Percentiles rank a stretch among this genome's conserved stretches.
Conservation (phyloP, 2,329 filamentous ascomycete species). For the Aspergillus aculeatus region DNA sequence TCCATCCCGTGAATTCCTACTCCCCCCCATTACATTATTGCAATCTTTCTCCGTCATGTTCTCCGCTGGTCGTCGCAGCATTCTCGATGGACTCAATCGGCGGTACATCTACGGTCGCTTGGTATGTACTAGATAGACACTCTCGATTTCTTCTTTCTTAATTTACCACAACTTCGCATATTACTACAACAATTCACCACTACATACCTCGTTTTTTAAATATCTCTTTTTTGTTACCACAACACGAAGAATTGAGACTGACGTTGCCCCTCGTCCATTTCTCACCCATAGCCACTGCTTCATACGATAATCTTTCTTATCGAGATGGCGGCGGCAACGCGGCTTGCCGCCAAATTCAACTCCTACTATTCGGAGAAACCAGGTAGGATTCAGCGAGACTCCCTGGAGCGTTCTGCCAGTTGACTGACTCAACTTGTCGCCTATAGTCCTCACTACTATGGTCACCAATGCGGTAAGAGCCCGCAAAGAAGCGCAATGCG, state of each 20-base stretch:
- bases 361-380: conserved; percentile 89
- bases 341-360: conserved; percentile 85
- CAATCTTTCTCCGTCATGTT: conserved; percentile 37
- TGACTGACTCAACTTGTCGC: conserved; percentile 19
- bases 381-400: conserved; percentile 51
- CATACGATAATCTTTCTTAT: conserved; percentile 81
- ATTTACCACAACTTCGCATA: background rate
- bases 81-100: conserved; percentile 46
- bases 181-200: background rate
- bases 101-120: conserved; percentile 49
- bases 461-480: conserved; percentile 82
- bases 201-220: background rate
- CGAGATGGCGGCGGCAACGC: conserved; percentile 81
- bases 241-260: conserved; percentile 1
- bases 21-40: background rate
- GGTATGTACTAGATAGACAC: conserved; percentile 29
- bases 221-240: background rate
- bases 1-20: conserved; percentile 16
- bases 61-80: conserved; percentile 39
- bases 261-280: conserved; percentile 11
- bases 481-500: background rate
- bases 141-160: background rate
- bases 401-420: background rate
- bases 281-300: conserved; percentile 69
- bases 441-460: conserved; percentile 90